Conservation (phyloP, 345 rosid species). For the Corchorus capsularis region DNA sequence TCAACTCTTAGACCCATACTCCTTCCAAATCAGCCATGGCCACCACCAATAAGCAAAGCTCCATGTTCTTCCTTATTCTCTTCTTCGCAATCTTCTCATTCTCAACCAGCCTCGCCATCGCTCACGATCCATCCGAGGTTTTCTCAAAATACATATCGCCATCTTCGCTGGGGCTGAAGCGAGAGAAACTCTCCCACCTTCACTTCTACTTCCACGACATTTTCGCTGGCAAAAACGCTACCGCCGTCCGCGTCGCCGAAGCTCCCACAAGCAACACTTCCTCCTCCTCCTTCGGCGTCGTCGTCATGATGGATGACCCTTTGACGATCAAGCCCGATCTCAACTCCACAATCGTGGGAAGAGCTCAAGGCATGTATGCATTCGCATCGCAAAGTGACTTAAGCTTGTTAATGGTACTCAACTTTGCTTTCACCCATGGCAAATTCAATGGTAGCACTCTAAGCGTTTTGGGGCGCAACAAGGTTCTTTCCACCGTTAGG, state of each 20-base stretch:
- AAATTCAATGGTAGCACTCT: neutral
- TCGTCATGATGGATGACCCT: conserved; percentile 6
- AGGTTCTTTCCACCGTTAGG: neutral
- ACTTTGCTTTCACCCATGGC: neutral
- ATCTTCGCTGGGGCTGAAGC: neutral
- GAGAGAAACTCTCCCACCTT: conserved; percentile 13
- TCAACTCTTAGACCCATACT: too few species aligned
- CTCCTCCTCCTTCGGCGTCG: neutral
- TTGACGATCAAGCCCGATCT: neutral
- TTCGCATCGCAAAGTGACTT: neutral
- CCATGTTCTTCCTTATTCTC: neutral
- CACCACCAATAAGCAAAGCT: neutral
- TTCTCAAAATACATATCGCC: conserved; percentile 12
- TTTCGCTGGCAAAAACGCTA: neutral
- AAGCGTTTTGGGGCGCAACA: neutral
- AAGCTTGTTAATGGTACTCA: neutral
- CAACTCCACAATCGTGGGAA: neutral
- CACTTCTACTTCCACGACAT: conserved; percentile 13
- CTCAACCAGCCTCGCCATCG: neutral
- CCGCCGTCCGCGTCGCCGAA: neutral
- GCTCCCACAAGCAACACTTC: neutral
- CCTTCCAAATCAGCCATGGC: too few species aligned
- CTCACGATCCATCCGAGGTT: neutral
- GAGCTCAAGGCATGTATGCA: conserved; percentile 1
- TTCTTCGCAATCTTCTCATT: neutral